These are phyloP conservation scores for Leccinellum albellum DNA, from an alignment of 768 basidiomycete genomes.

Conservation along the genomic window DNA sequence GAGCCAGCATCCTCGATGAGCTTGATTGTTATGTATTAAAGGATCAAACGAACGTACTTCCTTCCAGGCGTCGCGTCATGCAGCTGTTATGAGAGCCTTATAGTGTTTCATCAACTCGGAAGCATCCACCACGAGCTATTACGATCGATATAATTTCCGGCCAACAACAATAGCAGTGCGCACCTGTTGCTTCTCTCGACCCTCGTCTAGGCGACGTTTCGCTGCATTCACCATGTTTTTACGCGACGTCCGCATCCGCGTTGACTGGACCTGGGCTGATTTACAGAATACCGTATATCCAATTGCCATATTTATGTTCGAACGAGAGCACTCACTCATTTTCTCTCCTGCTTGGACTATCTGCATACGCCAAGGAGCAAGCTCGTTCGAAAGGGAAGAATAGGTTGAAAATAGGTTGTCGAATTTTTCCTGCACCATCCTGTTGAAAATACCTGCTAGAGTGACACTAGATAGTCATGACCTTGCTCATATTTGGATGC, in stretches of 20 bases:
- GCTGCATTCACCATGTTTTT: constrained; percentile 32
- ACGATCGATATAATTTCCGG: not conserved
- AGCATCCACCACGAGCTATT: constrained; percentile 37
- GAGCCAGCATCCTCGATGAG: not conserved
- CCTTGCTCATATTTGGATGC: constrained; percentile 13
- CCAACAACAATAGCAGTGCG: not conserved
- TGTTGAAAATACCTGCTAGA: constrained; percentile 4
- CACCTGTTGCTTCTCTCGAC: constrained; percentile 38
- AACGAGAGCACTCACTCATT: constrained; percentile 26
- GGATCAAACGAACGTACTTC: constrained; percentile 4
- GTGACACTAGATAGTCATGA: not conserved
- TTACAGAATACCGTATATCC: constrained; percentile 1
- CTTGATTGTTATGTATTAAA: not conserved
- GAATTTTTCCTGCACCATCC: constrained; percentile 20
- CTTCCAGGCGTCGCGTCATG: constrained; percentile 14
- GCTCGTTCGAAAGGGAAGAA: constrained; percentile 29
- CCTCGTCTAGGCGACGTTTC: constrained; percentile 33
- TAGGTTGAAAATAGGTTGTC: constrained; percentile 19
- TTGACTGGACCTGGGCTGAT: constrained; percentile 32
- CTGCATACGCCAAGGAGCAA: constrained; percentile 30
- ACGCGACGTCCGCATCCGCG: constrained; percentile 33
- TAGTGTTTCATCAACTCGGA: constrained; percentile 39
- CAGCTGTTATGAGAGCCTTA: constrained; percentile 33
- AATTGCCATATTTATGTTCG: not conserved
- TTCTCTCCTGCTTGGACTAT: constrained; percentile 31